These are phyloP conservation scores for Lindgomyces ingoldianus DNA, from an alignment of 495 filamentous ascomycete species.

Conservation along the genomic window DNA sequence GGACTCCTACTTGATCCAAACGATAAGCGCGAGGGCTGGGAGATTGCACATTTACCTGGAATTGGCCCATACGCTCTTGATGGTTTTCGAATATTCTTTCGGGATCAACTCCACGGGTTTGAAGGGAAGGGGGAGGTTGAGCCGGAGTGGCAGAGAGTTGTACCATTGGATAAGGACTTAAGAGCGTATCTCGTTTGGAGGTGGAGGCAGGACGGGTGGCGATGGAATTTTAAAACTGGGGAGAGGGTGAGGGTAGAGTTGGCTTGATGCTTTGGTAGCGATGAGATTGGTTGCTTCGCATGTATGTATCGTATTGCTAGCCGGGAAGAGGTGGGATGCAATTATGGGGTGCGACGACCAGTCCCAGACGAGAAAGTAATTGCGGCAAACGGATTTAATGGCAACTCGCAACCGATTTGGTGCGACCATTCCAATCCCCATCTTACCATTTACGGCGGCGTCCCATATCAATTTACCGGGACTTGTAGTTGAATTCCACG, in stretches of 20 bases:
- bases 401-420: no score
- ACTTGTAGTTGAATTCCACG: no score
- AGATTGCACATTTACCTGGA: slow-evolving; percentile 84
- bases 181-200: slow-evolving; percentile 84
- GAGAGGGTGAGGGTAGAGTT: slow-evolving; percentile 49
- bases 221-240: slow-evolving; percentile 76
- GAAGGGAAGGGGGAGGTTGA: slow-evolving; percentile 38
- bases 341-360: no score
- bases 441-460: no score
- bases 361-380: no score
- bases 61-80: slow-evolving; percentile 84
- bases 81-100: slow-evolving; percentile 91
- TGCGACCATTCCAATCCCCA: no score
- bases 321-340: no score
- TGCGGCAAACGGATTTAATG: no score
- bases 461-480: no score
- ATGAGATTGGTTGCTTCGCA: no score
- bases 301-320: no score
- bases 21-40: slow-evolving; percentile 59
- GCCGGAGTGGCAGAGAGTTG: slow-evolving; percentile 81
- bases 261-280: no score
- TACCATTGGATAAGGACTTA: slow-evolving; percentile 86
- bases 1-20: slow-evolving; percentile 49
- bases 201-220: slow-evolving; percentile 84
- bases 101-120: slow-evolving; percentile 69